Conservation (phyloP, 768 basidiomycete genomes). For the Myochromella boudieri region DNA sequence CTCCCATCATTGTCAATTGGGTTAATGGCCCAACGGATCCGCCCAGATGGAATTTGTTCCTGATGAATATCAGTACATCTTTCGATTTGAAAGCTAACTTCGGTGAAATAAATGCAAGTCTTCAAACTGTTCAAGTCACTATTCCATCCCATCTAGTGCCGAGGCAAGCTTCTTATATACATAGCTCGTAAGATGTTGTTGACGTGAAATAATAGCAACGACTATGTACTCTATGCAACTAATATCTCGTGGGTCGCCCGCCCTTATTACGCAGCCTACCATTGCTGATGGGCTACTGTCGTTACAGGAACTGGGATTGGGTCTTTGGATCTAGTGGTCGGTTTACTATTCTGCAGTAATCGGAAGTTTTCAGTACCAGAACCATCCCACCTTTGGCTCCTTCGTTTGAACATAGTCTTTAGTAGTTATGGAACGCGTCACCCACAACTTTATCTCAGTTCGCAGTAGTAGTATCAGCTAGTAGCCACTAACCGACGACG, state of each 20-base stretch:
- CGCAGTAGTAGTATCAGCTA: too few relatives aligned
- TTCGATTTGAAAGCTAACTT: constrained; percentile 19
- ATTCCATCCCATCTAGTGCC: constrained; percentile 6
- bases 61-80: constrained; percentile 18
- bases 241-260: constrained; percentile 14
- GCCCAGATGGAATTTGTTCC: constrained; percentile 14
- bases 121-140: constrained; percentile 4
- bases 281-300: background rate
- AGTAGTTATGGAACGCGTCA: too few relatives aligned
- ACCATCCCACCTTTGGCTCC: too few relatives aligned
- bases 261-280: background rate
- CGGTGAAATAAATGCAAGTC: constrained; percentile 10
- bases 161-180: background rate
- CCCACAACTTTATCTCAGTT: too few relatives aligned
- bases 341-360: constrained; percentile 14
- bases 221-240: constrained; percentile 19
- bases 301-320: constrained; percentile 13
- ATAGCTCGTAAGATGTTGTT: background rate
- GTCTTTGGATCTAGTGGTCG: constrained; percentile 14
- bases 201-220: constrained; percentile 6
- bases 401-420: too few relatives aligned
- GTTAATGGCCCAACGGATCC: constrained; percentile 10
- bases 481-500: too few relatives aligned
- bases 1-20: constrained; percentile 15
- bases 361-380: background rate